Conservation (phyloP, 1,284 basidiomycete species). For the Moesziomyces aphidis region DNA sequence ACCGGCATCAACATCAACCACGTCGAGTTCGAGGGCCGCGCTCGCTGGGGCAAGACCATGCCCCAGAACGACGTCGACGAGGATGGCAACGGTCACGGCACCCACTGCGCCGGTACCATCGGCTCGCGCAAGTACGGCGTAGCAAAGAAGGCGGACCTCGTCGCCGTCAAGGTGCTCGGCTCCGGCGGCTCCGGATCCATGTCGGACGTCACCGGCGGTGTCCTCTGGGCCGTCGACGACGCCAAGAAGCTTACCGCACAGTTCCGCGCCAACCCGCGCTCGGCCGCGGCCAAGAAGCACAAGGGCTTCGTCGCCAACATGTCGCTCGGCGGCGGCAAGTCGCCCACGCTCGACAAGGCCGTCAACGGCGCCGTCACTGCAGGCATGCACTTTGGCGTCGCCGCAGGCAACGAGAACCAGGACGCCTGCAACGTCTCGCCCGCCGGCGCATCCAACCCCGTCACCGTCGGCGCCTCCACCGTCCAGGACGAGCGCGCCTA, state of each 20-base stretch:
- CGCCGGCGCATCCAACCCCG: conserved; percentile 74
- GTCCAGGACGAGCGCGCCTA: conserved; percentile 82
- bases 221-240: conserved; percentile 78
- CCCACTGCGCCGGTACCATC: conserved; percentile 76
- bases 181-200: conserved; percentile 92
- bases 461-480: conserved; percentile 78
- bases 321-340: conserved; percentile 96
- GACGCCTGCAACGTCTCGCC: conserved; percentile 86
- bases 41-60: conserved; percentile 70
- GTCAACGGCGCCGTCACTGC: conserved; percentile 85
- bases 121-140: conserved; percentile 87
- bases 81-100: conserved; percentile 77
- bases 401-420: conserved; percentile 79
- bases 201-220: conserved; percentile 84
- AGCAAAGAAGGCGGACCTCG: conserved; percentile 89
- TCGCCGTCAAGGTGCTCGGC: conserved; percentile 97
- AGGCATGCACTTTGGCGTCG: conserved; percentile 85
- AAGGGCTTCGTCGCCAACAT: conserved; percentile 98
- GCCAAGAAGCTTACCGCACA: conserved; percentile 75
- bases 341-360: conserved; percentile 83
- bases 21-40: conserved; percentile 87
- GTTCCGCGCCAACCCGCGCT: conserved; percentile 74
- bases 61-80: conserved; percentile 78
- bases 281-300: conserved; percentile 77
- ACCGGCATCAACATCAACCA: conserved; percentile 91